Percentiles rank a stretch among this genome's conserved stretches.
Evolutionary conservation across 2,329 filamentous ascomycete genomes (phyloP).

Genomic region (Ambrosiella xylebori): DNA sequence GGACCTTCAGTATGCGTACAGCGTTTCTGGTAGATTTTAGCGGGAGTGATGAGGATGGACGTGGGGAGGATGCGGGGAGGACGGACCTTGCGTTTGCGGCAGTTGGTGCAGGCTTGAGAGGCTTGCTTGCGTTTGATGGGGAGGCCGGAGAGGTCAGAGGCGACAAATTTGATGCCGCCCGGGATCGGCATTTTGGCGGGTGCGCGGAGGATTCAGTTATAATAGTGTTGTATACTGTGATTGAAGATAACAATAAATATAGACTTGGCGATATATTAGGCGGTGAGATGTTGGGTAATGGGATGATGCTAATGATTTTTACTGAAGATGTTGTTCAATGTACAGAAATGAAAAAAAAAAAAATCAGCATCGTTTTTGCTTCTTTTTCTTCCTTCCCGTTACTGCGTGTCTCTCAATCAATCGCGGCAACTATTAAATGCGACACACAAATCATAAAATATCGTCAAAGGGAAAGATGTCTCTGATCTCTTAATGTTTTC

Average conservation of each 20-base stretch:
- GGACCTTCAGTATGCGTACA: slow-evolving; percentile 22
- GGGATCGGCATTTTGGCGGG: background rate
- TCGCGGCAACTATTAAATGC: too few species aligned
- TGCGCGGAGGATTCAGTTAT: background rate
- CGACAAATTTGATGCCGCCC: slow-evolving; percentile 10
- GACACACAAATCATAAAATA: too few species aligned
- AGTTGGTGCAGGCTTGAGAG: slow-evolving; percentile 37
- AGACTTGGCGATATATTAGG: background rate
- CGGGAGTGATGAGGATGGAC: background rate
- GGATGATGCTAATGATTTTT: too few species aligned
- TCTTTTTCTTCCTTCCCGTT: too few species aligned
- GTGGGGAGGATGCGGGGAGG: slow-evolving; percentile 6
- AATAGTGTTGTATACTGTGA: background rate
- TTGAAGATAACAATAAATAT: background rate
- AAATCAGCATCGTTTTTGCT: too few species aligned
- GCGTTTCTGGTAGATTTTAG: slow-evolving; percentile 21
- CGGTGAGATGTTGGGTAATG: too few species aligned
- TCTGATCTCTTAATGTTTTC: too few species aligned
- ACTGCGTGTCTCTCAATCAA: too few species aligned
- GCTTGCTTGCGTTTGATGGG: slow-evolving; percentile 44
- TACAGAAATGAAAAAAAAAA: too few species aligned
- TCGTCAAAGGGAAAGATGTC: too few species aligned
- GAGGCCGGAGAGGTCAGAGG: slow-evolving; percentile 22
- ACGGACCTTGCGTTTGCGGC: slow-evolving; percentile 36
- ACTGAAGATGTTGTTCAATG: too few species aligned